Base-by-base conservation (phyloP, 2,329 filamentous ascomycete species). In the Ophiostoma angusticollis region DNA sequence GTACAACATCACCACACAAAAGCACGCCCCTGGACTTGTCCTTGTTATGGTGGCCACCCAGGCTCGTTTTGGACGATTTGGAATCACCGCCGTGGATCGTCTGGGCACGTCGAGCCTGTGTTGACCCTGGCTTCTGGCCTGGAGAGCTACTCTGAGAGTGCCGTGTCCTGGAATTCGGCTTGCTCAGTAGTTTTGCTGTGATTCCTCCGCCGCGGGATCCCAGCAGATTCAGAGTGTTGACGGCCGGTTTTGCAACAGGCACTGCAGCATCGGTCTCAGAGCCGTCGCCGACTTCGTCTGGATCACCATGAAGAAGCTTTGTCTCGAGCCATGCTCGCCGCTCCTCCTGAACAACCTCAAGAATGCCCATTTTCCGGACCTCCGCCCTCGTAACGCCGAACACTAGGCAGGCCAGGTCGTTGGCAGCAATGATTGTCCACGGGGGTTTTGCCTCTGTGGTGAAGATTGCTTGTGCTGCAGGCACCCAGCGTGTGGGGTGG, bases 331-430 rank as follows among this genome's bases (percentile, higher is more conserved):
- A 98, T 21, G 78, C 74, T 48, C 89, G 70, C 42, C 86, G 73
- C 58, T 95, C 89, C 57, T 87, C 78, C 58, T 89, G 83, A 14
- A 98, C 86, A 22, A 98, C 85, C 55, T 96, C 87, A 42, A 98
- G 61, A 41, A 98, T 96, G 34, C 91, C 89, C 66, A 96, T 78
- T 55, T 86, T 95, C 40, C 86, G 78, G 18, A 98, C 84, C 58
- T 98, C 91, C 5, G 84, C 84, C 54, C 85, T 84, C n/a, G 87
- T 94, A 9, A 98, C 85, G n/a, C 91, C 91, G 61, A 96, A 98
- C n/a, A 96, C 80, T 31, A 98, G 68, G 59, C 91, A 98, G 14
- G 91, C 91, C 35, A 98, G 68, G 56, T 98, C 91, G 55, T 98
- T 98, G 35, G 91, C 91, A 3, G 91, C 84, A 38, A 95, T 73